Conservation (phyloP, 2,329 filamentous ascomycete species). For the Curvularia eragrostidis region DNA sequence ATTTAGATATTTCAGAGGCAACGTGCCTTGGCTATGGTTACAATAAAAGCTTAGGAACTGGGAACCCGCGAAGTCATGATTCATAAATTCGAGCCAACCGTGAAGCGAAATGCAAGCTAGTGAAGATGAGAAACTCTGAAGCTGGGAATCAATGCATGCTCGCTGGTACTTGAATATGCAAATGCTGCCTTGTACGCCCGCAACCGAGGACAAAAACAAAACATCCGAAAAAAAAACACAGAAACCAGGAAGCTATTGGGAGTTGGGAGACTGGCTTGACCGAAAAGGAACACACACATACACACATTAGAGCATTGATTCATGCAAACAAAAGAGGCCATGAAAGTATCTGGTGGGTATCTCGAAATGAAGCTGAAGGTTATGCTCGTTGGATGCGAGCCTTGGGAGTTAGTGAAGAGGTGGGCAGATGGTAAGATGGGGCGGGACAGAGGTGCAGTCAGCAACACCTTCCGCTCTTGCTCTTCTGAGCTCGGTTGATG, state of each 20-base stretch:
- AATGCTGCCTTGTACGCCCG: slow-evolving; percentile 2
- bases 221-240: neutral
- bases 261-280: neutral
- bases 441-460: slow-evolving; percentile 17
- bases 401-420: neutral
- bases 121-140: neutral
- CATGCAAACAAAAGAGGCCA: slow-evolving; percentile 14
- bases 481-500: slow-evolving; percentile 39
- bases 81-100: neutral
- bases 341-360: slow-evolving; percentile 23
- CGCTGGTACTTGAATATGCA: slow-evolving; percentile 1
- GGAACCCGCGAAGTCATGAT: neutral
- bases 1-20: neutral
- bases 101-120: neutral
- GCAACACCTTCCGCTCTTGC: slow-evolving; percentile 47
- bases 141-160: neutral
- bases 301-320: neutral
- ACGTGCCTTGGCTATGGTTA: neutral
- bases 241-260: neutral
- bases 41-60: neutral
- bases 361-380: slow-evolving; percentile 20
- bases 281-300: neutral
- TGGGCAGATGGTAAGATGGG: neutral
- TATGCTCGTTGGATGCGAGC: slow-evolving; percentile 1
- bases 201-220: neutral